Percentiles rank a stretch among this genome's conserved stretches.
phyloP scores from a whole-genome alignment of 352 stramenopile species.

The Pythium folliculosum region DNA sequence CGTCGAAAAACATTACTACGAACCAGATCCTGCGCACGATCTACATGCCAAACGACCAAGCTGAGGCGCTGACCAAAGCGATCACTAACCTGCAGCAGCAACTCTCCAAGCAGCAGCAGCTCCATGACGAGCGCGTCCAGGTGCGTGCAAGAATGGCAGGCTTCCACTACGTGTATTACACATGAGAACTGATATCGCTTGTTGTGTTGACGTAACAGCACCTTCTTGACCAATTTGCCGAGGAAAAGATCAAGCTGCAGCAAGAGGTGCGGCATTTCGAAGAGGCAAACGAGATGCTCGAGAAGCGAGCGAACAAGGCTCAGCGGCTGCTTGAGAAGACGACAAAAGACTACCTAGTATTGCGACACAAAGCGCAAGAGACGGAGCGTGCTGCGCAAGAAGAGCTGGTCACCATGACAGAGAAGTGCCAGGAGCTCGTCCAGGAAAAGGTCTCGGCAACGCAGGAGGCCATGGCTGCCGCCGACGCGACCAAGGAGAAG shows the following conservation, averaged over 20 bases:
- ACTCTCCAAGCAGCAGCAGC: constrained; percentile 51
- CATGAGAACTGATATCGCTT: neutral
- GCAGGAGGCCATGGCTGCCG: constrained; percentile 48
- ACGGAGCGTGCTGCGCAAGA: constrained; percentile 58
- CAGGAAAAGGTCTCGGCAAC: constrained; percentile 46
- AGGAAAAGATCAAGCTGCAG: constrained; percentile 57
- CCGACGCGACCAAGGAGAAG: constrained; percentile 44
- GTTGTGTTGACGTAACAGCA: constrained; percentile 26
- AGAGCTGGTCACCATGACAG: constrained; percentile 45
- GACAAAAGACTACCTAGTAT: constrained; percentile 76
- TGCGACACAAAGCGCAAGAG: constrained; percentile 70
- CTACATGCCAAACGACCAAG: constrained; percentile 78
- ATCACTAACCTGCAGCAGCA: constrained; percentile 66
- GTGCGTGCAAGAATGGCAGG: constrained; percentile 23
- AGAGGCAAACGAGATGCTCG: constrained; percentile 37
- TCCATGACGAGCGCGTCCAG: constrained; percentile 62
- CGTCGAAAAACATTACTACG: neutral
- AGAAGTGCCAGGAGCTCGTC: constrained; percentile 40
- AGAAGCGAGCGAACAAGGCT: constrained; percentile 55
- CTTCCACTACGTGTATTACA: neutral
- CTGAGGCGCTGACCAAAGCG: constrained; percentile 45
- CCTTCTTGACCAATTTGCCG: constrained; percentile 53
- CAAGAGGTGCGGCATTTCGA: constrained; percentile 40
- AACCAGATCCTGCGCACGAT: constrained; percentile 64
- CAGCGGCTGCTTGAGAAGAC: constrained; percentile 65